Evolutionary conservation across 441 rosid genomes (phyloP).

Genomic region (Syzygium malaccense): DNA sequence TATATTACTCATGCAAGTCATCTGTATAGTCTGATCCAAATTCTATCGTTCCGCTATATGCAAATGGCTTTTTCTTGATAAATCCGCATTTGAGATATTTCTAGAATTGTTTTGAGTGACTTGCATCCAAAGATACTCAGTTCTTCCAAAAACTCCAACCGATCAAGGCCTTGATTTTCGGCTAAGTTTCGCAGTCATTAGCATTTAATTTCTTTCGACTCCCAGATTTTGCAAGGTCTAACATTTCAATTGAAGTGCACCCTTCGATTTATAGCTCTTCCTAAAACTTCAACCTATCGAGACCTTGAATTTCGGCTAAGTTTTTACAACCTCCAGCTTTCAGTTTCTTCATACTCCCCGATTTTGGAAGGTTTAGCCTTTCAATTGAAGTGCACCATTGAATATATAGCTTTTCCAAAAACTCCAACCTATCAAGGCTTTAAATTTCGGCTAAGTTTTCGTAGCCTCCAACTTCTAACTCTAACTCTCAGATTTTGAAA

Average conservation of each 20-base stretch:
- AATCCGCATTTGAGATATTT: neutral
- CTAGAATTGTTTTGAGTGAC: neutral
- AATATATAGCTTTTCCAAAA: fast-evolving
- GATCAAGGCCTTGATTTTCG: neutral
- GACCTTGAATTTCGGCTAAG: neutral
- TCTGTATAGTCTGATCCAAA: neutral
- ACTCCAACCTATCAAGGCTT: neutral
- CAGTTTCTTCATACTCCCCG: fast-evolving
- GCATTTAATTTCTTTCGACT: too few species aligned
- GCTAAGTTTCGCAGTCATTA: too few species aligned
- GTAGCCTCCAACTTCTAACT: too few species aligned
- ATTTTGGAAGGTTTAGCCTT: neutral
- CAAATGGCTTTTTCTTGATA: neutral
- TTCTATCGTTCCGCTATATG: neutral
- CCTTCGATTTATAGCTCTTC: neutral
- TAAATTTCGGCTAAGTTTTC: neutral
- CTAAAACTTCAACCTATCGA: neutral
- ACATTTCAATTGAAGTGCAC: neutral
- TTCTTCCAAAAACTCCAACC: neutral
- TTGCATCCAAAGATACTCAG: neutral
- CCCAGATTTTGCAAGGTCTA: too few species aligned
- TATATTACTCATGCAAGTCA: neutral
- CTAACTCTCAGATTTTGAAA: fast-evolving
- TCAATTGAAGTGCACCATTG: fast-evolving
- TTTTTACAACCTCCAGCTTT: fast-evolving